Evolutionary conservation across 495 filamentous ascomycete species (phyloP).

Genomic region (Neurospora sp.): DNA sequence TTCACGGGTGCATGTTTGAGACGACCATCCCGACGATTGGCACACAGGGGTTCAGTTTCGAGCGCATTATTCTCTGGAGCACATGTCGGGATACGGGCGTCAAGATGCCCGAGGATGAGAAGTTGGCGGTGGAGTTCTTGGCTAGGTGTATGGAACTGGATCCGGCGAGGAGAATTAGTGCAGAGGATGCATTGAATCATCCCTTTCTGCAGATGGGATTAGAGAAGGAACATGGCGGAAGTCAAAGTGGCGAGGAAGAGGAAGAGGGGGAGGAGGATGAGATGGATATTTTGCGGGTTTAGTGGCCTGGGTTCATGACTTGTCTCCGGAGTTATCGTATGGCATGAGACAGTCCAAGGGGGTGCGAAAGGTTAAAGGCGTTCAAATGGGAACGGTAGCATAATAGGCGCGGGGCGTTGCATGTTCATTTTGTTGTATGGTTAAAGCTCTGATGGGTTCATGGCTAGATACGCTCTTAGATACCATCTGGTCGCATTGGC

Average conservation of each 20-base stretch:
- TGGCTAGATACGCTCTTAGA: neutral
- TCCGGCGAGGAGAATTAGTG: slow-evolving; percentile 59
- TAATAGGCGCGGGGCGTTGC: neutral
- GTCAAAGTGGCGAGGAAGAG: slow-evolving; percentile 4
- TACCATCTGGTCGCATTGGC: neutral
- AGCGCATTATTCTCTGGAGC: slow-evolving; percentile 92
- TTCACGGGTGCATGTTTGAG: slow-evolving; percentile 82
- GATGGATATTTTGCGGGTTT: slow-evolving; percentile 35
- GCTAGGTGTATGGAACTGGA: slow-evolving; percentile 62
- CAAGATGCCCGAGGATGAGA: slow-evolving; percentile 48
- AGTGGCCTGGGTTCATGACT: neutral
- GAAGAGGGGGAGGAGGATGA: slow-evolving; percentile 31
- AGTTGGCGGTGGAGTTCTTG: slow-evolving; percentile 56
- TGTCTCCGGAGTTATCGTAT: neutral
- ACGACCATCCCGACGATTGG: slow-evolving; percentile 86
- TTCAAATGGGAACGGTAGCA: neutral
- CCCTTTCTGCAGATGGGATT: slow-evolving; percentile 52
- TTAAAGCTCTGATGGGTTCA: neutral
- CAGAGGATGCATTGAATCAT: slow-evolving; percentile 59
- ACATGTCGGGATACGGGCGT: slow-evolving; percentile 45
- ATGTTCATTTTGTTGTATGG: neutral
- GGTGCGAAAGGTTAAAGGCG: neutral
- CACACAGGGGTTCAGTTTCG: slow-evolving; percentile 69
- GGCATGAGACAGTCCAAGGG: neutral
- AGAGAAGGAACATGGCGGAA: neutral